Conservation (phyloP, 352 stramenopile genomes). For the Phytopythium boreale region DNA sequence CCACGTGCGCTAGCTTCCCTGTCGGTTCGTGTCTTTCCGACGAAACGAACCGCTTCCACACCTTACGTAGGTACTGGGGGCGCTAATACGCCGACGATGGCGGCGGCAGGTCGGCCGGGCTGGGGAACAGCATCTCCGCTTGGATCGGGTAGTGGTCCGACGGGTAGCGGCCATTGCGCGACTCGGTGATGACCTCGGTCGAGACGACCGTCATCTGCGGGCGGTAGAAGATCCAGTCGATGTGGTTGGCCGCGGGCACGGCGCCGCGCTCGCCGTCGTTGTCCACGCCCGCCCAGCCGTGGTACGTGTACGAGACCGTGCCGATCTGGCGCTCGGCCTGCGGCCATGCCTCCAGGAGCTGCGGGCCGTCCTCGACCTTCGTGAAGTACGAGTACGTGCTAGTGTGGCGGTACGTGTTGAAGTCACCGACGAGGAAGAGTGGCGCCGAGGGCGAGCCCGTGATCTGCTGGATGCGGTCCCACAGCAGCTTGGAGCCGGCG, state of each 20-base stretch:
- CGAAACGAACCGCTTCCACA: no score
- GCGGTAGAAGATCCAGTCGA: conserved; percentile 89
- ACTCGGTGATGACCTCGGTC: conserved; percentile 82
- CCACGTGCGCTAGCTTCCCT: background rate
- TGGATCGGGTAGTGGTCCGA: conserved; percentile 89
- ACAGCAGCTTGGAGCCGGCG: conserved; percentile 55
- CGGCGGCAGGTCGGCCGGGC: conserved; percentile 47
- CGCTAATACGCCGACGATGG: conserved; percentile 9
- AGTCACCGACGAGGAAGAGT: conserved; percentile 80
- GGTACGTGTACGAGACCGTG: conserved; percentile 83
- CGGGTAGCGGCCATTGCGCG: conserved; percentile 75
- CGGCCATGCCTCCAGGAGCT: conserved; percentile 73
- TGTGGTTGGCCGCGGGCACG: conserved; percentile 74
- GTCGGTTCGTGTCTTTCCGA: background rate
- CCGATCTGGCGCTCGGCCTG: conserved; percentile 65
- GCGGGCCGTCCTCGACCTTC: conserved; percentile 43
- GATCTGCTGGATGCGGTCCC: conserved; percentile 59
- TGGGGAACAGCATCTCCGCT: conserved; percentile 73
- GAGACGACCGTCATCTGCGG: conserved; percentile 71
- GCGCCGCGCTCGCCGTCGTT: conserved; percentile 74
- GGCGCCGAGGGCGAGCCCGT: conserved; percentile 39
- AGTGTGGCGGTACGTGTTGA: conserved; percentile 85
- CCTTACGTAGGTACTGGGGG: no score
- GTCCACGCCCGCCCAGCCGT: conserved; percentile 82
- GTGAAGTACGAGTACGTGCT: conserved; percentile 83